A percentile compares a stretch with the other conserved stretches of the same genome.
phyloP scores from a whole-genome alignment of 2,329 filamentous ascomycete genomes.

The Venturiaceae sp. region DNA sequence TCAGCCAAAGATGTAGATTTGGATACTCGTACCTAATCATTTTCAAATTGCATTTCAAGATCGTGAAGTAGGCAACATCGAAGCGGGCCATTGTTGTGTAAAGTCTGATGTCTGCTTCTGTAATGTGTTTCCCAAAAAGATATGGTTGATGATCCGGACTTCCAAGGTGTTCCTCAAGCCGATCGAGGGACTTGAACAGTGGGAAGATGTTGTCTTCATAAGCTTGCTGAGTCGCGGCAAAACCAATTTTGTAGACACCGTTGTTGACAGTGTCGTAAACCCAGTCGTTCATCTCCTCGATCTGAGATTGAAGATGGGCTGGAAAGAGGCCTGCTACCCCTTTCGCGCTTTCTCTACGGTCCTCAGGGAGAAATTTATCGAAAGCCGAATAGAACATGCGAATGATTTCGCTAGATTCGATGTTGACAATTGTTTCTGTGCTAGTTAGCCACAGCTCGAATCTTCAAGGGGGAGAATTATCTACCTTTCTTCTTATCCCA shows the following conservation, averaged over 20 bases:
- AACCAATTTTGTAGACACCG: constrained; percentile 54
- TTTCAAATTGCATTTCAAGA: constrained; percentile 57
- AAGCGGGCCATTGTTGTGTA: constrained; percentile 51
- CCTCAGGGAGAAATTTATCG: constrained; percentile 35
- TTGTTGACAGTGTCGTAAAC: constrained; percentile 47
- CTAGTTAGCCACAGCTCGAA: neutral
- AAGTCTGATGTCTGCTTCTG: constrained; percentile 49
- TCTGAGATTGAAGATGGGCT: constrained; percentile 31
- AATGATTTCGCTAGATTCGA: constrained; percentile 48
- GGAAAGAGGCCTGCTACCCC: constrained; percentile 45
- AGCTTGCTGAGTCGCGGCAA: constrained; percentile 42
- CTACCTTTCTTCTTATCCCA: constrained; percentile 47
- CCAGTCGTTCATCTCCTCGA: constrained; percentile 45
- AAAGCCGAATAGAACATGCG: constrained; percentile 49
- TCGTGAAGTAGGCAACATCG: constrained; percentile 53
- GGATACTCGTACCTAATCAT: constrained; percentile 52
- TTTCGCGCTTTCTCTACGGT: constrained; percentile 15
- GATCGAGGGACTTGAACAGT: constrained; percentile 52
- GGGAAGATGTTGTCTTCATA: constrained; percentile 47
- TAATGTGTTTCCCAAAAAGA: constrained; percentile 44
- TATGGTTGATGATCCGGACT: constrained; percentile 37
- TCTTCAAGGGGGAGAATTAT: too few relatives aligned
- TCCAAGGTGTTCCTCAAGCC: constrained; percentile 39
- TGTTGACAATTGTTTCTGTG: constrained; percentile 4
- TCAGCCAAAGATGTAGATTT: constrained; percentile 50